Evolutionary conservation across 495 filamentous ascomycete genomes (phyloP), one percentile per base, ranked within the genome.

Genomic region (Penicillium chermesinum): DNA sequence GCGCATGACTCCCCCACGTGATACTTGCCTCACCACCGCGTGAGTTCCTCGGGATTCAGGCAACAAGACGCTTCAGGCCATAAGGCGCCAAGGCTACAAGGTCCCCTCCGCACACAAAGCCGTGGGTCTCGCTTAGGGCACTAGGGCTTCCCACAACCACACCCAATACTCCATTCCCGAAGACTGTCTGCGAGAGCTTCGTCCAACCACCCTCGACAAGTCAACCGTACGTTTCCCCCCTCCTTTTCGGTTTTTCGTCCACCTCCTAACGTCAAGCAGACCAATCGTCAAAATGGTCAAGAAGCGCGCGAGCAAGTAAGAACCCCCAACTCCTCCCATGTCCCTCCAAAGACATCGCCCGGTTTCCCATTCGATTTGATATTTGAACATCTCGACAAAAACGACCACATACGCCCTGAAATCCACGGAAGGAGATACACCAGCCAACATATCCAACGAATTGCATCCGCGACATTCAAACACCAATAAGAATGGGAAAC

Each of bases 221-320:
- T 65, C 64, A 68, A 70, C 60, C 50, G 68, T 73, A 73, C 70
- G 66, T 60, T 53, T 55, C 50, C 63, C 53, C 50, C 59, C 57
- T 51, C 57, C 52, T 52, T 15, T 54, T 53, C 50, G 42, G 48
- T 46, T n/a, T 22, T 14, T 38, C 12, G 27, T 37, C 19, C 22
- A 38, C 34, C 1, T 38, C n/a, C 44, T 46, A 46, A 46, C 17
- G 6, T 34, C 2, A 15, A 25, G 48, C 61, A 73, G 70, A 71
- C 54, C 65, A 79, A 78, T 79, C 78, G 83, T 78, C 80, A 96
- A 75, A 73, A 98, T 98, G 93, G 93, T 98, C 77, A 98, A 98
- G 84, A 98, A 98, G 85, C 87, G 91, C 82, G 89, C 93, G 74
- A 90, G 87, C 80, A 97, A 97, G 85, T 89, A 86, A 74, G 81